Evolutionary conservation across 202 grass and related monocot genomes (phyloP).

Genomic region (Panicum virgatum): DNA sequence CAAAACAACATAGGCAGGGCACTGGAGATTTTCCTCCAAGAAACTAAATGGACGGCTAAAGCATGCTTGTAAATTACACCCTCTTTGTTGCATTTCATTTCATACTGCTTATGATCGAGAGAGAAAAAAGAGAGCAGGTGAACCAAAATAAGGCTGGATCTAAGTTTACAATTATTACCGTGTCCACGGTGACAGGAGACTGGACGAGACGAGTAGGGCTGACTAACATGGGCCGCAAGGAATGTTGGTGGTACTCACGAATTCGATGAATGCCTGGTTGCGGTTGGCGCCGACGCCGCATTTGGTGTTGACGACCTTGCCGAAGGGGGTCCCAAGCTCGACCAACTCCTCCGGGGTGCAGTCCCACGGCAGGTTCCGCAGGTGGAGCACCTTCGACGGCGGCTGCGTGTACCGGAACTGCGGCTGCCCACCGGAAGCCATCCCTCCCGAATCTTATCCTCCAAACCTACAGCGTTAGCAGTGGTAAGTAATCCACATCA

Average conservation of each 20-base stretch:
- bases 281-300: slow-evolving; percentile 90
- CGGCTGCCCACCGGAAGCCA: slow-evolving; percentile 69
- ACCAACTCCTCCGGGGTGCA: slow-evolving; percentile 83
- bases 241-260: slow-evolving; percentile 54
- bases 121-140: not conserved
- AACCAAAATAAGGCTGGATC: not conserved
- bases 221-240: not conserved
- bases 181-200: not conserved
- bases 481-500: not conserved
- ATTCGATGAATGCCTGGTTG: slow-evolving; percentile 96
- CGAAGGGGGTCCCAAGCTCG: slow-evolving; percentile 85
- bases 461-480: slow-evolving; percentile 23
- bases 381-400: slow-evolving; percentile 89
- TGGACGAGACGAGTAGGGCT: not conserved
- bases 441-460: slow-evolving; percentile 32
- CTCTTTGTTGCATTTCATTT: not conserved
- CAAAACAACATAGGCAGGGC: not conserved
- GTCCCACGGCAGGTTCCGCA: slow-evolving; percentile 92
- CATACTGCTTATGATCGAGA: not conserved
- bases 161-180: too few species aligned
- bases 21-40: not conserved
- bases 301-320: slow-evolving; percentile 91
- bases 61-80: not conserved
- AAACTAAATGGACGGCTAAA: not conserved
- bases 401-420: slow-evolving; percentile 91